These are phyloP conservation scores for Boechera retrofracta DNA, from an alignment of 345 rosid species.

Conservation along the genomic window DNA sequence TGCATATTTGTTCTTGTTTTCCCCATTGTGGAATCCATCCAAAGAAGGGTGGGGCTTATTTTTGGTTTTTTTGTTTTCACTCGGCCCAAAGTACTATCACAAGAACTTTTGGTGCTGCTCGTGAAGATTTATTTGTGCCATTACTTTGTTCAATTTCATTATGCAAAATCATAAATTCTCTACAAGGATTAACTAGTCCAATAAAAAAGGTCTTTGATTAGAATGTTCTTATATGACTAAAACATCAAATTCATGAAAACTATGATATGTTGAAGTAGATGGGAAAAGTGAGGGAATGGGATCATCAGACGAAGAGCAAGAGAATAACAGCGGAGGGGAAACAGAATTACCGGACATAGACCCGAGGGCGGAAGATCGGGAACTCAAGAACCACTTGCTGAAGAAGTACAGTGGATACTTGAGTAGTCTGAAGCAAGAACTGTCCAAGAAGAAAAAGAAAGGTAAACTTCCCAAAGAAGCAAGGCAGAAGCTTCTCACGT, in stretches of 20 bases:
- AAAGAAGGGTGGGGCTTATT: conserved; percentile 36
- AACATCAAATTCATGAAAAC: conserved; percentile 2
- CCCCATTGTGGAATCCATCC: conserved; percentile 38
- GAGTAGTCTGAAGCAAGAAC: conserved; percentile 94
- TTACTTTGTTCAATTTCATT: background rate
- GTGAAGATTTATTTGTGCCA: background rate
- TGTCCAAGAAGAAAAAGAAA: conserved; percentile 98
- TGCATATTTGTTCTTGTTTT: conserved; percentile 35
- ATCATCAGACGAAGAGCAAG: conserved; percentile 60
- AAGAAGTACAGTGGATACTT: conserved; percentile 95
- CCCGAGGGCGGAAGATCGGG: conserved; percentile 93
- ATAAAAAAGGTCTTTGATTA: background rate
- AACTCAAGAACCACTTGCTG: conserved; percentile 87
- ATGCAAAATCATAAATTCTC: background rate
- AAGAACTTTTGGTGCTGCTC: conserved; percentile 14
- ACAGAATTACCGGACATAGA: conserved; percentile 84
- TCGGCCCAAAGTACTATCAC: conserved; percentile 33
- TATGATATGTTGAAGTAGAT: conserved; percentile 52
- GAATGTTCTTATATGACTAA: conserved; percentile 4
- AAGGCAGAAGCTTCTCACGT: conserved; percentile 91
- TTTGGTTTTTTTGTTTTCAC: background rate
- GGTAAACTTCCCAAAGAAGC: conserved; percentile 99
- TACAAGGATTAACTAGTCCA: background rate
- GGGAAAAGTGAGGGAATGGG: conserved; percentile 80
- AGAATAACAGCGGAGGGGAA: conserved; percentile 45